A percentile compares a stretch with the other conserved stretches of the same genome.
Evolutionary conservation across 2,329 filamentous ascomycete species (phyloP).

Genomic region (Phyllachora maydis): DNA sequence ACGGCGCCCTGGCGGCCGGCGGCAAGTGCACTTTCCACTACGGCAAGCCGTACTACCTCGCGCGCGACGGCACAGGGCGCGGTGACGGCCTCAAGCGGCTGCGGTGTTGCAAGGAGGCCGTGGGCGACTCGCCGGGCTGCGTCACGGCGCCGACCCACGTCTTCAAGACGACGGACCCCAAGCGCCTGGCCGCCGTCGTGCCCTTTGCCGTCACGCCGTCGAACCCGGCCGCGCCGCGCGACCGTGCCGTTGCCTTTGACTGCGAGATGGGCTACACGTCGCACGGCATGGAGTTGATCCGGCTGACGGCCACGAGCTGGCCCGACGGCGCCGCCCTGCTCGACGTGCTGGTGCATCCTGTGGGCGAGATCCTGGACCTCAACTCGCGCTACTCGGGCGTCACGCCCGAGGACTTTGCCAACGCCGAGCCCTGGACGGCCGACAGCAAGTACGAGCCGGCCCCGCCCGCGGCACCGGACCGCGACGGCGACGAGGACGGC

Average conservation of each 20-base stretch:
- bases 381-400: slow-evolving; percentile 90
- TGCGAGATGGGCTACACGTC: slow-evolving; percentile 97
- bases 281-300: slow-evolving; percentile 69
- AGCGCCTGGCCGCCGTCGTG: slow-evolving; percentile 55
- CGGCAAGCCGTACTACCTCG: slow-evolving; percentile 43
- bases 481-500: slow-evolving; percentile 7
- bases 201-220: slow-evolving; percentile 64
- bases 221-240: slow-evolving; percentile 27
- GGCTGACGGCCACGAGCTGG: slow-evolving; percentile 78
- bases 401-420: slow-evolving; percentile 52
- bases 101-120: slow-evolving; percentile 56
- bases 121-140: slow-evolving; percentile 60
- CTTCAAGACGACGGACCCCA: slow-evolving; percentile 62
- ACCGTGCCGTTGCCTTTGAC: slow-evolving; percentile 65
- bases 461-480: slow-evolving; percentile 7
- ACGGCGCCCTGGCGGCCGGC: slow-evolving; percentile 54
- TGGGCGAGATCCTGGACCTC: slow-evolving; percentile 70
- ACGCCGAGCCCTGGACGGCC: slow-evolving; percentile 36
- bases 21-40: slow-evolving; percentile 69
- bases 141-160: slow-evolving; percentile 54
- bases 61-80: slow-evolving; percentile 32
- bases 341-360: slow-evolving; percentile 67
- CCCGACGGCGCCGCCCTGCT: slow-evolving; percentile 54
- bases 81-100: slow-evolving; percentile 40
- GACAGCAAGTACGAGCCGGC: slow-evolving; percentile 7